Conservation (phyloP, 345 rosid genomes). For the Turnera subulata region DNA sequence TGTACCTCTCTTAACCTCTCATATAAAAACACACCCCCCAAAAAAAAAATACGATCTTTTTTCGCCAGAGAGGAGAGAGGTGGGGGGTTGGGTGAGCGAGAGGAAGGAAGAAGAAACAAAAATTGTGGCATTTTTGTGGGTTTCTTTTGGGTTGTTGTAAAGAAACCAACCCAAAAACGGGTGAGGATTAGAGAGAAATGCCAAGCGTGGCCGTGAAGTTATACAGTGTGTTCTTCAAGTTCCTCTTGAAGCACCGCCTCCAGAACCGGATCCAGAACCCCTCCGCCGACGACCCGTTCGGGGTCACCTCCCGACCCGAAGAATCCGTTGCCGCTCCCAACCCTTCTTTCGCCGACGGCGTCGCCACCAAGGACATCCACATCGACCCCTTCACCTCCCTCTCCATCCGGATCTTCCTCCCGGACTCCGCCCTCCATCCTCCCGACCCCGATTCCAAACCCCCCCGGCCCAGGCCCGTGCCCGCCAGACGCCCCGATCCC, state of each 20-base stretch:
- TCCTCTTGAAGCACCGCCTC: constrained; percentile 46
- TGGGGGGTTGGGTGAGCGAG: too few species aligned
- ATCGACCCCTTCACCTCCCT: constrained; percentile 61
- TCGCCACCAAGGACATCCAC: constrained; percentile 73
- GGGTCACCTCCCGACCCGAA: constrained; percentile 51
- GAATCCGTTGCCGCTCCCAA: constrained; percentile 44
- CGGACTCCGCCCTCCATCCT: constrained; percentile 27
- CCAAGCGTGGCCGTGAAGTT: constrained; percentile 57
- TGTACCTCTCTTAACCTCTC: not conserved
- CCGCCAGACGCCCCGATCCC: constrained; percentile 3
- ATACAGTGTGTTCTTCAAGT: constrained; percentile 59
- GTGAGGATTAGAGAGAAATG: constrained; percentile 28
- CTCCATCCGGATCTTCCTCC: constrained; percentile 64
- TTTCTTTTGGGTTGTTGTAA: too few species aligned
- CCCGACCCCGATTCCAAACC: constrained; percentile 44
- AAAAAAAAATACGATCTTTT: too few species aligned
- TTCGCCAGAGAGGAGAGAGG: not conserved
- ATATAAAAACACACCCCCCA: too few species aligned
- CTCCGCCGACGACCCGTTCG: constrained; percentile 32
- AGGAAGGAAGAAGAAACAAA: too few species aligned
- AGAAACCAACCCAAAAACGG: too few species aligned
- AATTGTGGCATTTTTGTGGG: not conserved
- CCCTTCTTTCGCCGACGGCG: constrained; percentile 55
- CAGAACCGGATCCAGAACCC: constrained; percentile 38
- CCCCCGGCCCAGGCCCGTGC: constrained; percentile 21